Evolutionary conservation across 2,329 filamentous ascomycete species (phyloP), one percentile per base, ranked within the genome.

Genomic region (Penicillium sp.): DNA sequence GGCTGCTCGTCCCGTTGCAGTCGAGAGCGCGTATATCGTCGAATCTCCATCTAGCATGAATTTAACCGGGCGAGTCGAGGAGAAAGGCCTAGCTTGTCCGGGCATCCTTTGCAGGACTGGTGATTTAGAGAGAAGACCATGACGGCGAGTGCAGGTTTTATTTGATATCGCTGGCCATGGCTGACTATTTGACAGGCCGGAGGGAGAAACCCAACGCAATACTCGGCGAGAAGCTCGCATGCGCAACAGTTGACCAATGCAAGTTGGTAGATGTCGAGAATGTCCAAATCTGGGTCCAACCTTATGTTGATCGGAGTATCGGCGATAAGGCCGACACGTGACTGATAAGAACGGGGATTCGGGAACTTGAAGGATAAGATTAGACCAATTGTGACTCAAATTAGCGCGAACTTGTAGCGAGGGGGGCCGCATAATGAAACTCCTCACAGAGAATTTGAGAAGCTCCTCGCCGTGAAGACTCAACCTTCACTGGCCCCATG

Each of bases 21-120:
- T 95, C 0, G 92, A 96, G 0, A 97, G 75, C 0, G 93, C 93
- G 69, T 95, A 97, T 45, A 99, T 95, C 1, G 92, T 97, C 3
- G 69, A 66, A 11, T 71, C 65, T 1, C 54, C 55, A 45, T 66
- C 61, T 28, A 63, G 41, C 43, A 59, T 56, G 14, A 60, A 63
- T 2, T 18, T 36, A 19, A n/a, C 11, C 2, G 43, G 45, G 2
- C 25, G 13, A 4, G 59, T 57, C 3, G 46, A 56, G 10, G 62
- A 65, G 43, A 69, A 68, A 12, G 22, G 38, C 34, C 61, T 64
- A 30, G 38, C 13, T 18, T 39, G 44, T 5, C n/a, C 33, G 19
- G 44, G 25, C 27, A 13, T 19, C 14, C 14, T 41, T 27, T 45
- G 53, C 34, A 41, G 47, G 18, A 34, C 12, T 14, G 29, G 44